Evolutionary conservation across 371 early-diverging fungal species (phyloP), one percentile per base, ranked within the genome.

Genomic region (Lichtheimia ramosa): DNA sequence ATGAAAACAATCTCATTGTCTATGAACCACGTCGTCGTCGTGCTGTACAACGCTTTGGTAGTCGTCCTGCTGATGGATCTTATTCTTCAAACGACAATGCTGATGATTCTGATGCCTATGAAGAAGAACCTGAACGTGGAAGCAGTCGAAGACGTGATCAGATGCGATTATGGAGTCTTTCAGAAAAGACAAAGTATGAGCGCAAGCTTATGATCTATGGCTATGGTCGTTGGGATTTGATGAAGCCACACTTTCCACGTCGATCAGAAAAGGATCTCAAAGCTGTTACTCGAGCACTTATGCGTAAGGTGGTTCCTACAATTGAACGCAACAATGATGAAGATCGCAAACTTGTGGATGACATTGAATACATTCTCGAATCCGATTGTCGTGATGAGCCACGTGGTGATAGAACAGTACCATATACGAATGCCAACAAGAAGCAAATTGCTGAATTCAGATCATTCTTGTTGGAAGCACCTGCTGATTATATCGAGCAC

Each of bases 171-270:
- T 93, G 95, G 95, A 84, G 89, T 10, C 62, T 82, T 41, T 88
- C 93, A 10, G 93, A 93, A 63, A 83, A 83, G 63, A 81, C 86
- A 18, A 83, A 88, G 42, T 82, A 92, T 51, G 95, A 94, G 64
- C 83, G 92, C n/a, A 81, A 84, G 56, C 61, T 93, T 42, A 94
- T 93, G 93, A 84, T 87, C 48, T 89, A 87, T 55, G 95, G 93
- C 0, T 90, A 88, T 66, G 85, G 86, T 18, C 75, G 78, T 39
- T 94, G 94, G 94, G 83, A 88, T 16, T 78, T 80, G 52, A 85
- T 91, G 81, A 69, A 67, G 18, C 62, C 66, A 18, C 79, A 77
- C 54, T 84, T 85, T 59, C 77, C 83, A 15, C 80, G 87, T 56
- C 81, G 87, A 21, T 71, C 83, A 2, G 82, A 81, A 43, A 81